Evolutionary conservation across 805 yeast species (phyloP).

Genomic region (Debaryomyces hansenii): DNA sequence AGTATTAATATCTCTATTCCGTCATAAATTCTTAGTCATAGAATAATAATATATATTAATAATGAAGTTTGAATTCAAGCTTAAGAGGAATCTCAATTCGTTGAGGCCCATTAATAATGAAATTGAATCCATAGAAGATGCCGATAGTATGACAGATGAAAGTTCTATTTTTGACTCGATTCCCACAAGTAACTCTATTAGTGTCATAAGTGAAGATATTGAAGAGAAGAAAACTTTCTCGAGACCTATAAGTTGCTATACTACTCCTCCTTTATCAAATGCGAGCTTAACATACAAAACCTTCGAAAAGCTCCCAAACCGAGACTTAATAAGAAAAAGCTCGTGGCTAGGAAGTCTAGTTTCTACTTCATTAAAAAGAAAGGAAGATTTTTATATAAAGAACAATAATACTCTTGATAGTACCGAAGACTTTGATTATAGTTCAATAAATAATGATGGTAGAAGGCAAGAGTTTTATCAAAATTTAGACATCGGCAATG

Average conservation of each 20-base stretch:
- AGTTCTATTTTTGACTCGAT: conserved; percentile 15
- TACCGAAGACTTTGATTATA: not conserved
- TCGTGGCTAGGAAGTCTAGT: not conserved
- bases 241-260: conserved; percentile 17
- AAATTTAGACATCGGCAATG: not conserved
- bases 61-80: not conserved
- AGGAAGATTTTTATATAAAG: too few species aligned
- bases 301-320: not conserved
- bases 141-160: not conserved
- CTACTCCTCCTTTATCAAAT: conserved; percentile 15
- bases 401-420: not conserved
- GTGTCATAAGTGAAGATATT: not conserved
- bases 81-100: not conserved
- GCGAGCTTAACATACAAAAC: not conserved
- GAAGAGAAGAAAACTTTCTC: not conserved
- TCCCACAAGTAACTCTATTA: conserved; percentile 5
- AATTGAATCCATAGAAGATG: not conserved
- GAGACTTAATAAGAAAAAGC: not conserved
- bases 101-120: not conserved
- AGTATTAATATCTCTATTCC: too few species aligned
- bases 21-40: too few species aligned
- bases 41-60: not conserved
- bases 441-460: not conserved
- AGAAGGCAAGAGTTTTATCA: not conserved
- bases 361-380: not conserved